A percentile compares a stretch with the other conserved stretches of the same genome.
These are phyloP conservation scores for Baeospora myosura DNA, from an alignment of 1,284 basidiomycete genomes.

Conservation along the genomic window DNA sequence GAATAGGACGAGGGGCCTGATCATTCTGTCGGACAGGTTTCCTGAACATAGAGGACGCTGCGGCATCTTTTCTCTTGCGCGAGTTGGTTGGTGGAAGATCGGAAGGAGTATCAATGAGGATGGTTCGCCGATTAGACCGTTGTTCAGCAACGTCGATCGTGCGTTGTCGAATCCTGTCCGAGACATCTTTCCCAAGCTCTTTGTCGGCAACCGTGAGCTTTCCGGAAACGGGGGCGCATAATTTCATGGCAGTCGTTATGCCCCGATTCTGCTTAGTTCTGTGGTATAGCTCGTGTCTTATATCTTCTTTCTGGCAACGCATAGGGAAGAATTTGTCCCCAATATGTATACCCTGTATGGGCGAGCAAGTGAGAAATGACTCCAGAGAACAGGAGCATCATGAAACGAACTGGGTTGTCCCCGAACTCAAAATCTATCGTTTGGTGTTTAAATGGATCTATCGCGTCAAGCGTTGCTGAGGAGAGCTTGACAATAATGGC, in stretches of 20 bases:
- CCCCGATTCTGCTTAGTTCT: constrained; percentile 47
- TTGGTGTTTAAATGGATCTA: constrained; percentile 41
- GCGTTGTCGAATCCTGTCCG: constrained; percentile 48
- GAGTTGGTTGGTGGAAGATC: constrained; percentile 21
- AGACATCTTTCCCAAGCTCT: constrained; percentile 44
- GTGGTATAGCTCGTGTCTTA: constrained; percentile 64
- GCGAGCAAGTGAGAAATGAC: constrained; percentile 7
- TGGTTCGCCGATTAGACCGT: constrained; percentile 44
- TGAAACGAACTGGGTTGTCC: constrained; percentile 40
- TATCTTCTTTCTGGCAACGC: constrained; percentile 41
- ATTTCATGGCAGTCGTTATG: constrained; percentile 55
- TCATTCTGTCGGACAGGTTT: constrained; percentile 26
- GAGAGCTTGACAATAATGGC: constrained; percentile 71
- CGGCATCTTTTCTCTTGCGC: constrained; percentile 29
- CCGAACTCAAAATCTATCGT: constrained; percentile 57
- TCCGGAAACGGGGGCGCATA: constrained; percentile 63
- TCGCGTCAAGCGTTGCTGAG: constrained; percentile 56
- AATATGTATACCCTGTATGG: constrained; percentile 54
- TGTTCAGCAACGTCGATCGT: constrained; percentile 50
- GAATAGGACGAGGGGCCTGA: constrained; percentile 15
- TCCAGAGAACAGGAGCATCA: neutral
- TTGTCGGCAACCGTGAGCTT: constrained; percentile 54
- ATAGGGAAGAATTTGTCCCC: constrained; percentile 57
- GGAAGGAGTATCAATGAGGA: constrained; percentile 40
- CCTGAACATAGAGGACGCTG: constrained; percentile 23